Percentiles rank a stretch among this genome's conserved stretches.
Conservation (phyloP, 257 asterid species). For the Solanum medicagineum region DNA sequence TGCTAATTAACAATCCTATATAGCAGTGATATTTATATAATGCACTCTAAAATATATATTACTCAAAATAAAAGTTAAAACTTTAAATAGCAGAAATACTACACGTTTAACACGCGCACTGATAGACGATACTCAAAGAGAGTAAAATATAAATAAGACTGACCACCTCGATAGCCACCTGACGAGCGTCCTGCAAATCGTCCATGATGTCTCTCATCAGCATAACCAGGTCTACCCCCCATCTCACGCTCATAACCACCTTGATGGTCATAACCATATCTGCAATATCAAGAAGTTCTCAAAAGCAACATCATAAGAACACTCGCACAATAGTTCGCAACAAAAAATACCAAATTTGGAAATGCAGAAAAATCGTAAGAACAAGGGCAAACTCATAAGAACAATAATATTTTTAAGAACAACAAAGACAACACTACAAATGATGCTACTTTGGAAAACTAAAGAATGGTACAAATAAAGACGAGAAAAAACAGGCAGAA, state of each 20-base stretch:
- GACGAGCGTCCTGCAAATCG: conserved; percentile 60
- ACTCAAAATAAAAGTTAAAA: not conserved
- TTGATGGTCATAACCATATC: conserved; percentile 70
- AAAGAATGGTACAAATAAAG: not conserved
- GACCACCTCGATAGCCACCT: conserved; percentile 69
- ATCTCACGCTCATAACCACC: conserved; percentile 84
- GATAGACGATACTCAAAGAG: not conserved
- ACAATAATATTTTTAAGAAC: not conserved
- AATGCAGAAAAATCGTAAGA: not conserved
- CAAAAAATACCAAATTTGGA: not conserved
- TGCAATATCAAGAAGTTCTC: conserved; percentile 8
- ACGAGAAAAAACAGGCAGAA: not conserved
- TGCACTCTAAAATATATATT: not conserved
- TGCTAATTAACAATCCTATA: not conserved
- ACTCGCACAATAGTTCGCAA: not conserved
- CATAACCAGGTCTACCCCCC: conserved; percentile 72
- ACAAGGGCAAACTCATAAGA: not conserved
- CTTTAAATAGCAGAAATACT: not conserved
- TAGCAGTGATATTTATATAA: not conserved
- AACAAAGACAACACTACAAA: not conserved
- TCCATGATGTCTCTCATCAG: conserved; percentile 86
- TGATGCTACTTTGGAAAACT: not conserved
- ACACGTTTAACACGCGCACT: not conserved
- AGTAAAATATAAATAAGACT: conserved; percentile 12
- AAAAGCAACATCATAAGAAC: not conserved